Evolutionary conservation across 1,139 yeast genomes (phyloP), one percentile per base, ranked within the genome.

Genomic region (Candida sp.): DNA sequence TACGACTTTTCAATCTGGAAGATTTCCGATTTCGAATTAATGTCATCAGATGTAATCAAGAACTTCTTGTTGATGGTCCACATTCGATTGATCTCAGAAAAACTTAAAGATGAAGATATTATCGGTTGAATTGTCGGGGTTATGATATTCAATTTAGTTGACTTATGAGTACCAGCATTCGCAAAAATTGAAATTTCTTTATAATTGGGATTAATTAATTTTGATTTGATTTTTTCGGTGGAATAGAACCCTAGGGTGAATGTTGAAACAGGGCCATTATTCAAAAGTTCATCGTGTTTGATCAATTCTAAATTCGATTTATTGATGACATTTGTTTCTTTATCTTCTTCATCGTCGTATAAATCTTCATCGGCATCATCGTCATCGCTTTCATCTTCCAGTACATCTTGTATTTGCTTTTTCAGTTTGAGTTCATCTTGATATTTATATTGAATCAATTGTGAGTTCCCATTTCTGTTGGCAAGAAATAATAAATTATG

Each of bases 241-340:
- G 89, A 75, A 33, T 78, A 73, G 43, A 74, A 69, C 0, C 95
- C 96, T 35, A 84, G 58, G 0, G 90, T 75, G 50, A 90, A 75
- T 39, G 83, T 80, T 2, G 88, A 74, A 9, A 87, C 70, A 0
- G 97, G 96, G 0, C 97, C 97, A 52, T 79, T 73, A 53, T 84
- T 87, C 3, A 74, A 58, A 22, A 91, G 63, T 3, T 66, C 65
- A 51, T 89, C 96, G 36, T 76, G 68, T 9, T 70, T 52, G 12
- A 63, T 61, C 42, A 81, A 77, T 40, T 68, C 67, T 39, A 74
- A 58, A 6, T 58, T 50, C 4, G 70, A 63, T 8, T 61, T 61
- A 12, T 58, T 56, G 33, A 61, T 50, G 5, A 54, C 52, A n/a
- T 52, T 54, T 33, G 60, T 68, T 33, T 63, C 63, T 29, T 66